phyloP scores from a whole-genome alignment of 192 early-diverging fungal species.

The Coemansia sp. region DNA sequence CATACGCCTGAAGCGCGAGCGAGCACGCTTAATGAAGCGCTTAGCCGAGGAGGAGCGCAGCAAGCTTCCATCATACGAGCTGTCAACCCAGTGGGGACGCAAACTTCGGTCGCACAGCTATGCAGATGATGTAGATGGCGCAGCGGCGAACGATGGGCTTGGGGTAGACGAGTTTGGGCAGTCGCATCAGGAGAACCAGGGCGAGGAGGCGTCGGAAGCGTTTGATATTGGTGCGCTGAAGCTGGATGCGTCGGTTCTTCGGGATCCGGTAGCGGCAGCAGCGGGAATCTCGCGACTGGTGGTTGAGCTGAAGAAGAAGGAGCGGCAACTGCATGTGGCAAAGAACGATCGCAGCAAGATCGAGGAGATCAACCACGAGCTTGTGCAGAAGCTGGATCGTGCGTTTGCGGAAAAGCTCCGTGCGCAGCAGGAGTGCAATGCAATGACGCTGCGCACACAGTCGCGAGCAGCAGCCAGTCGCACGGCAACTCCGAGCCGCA shows the following conservation, averaged over 20 bases:
- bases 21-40: constrained; percentile 40
- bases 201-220: constrained; percentile 1
- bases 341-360: constrained; percentile 22
- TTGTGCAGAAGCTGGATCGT: constrained; percentile 34
- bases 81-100: constrained; percentile 39
- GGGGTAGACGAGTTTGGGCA: background rate
- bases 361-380: constrained; percentile 32
- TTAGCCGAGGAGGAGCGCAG: constrained; percentile 33
- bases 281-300: constrained; percentile 26
- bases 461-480: constrained; percentile 18
- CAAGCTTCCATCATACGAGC: constrained; percentile 46
- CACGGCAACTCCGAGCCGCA: constrained; percentile 27
- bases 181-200: background rate
- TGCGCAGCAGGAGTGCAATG: constrained; percentile 26
- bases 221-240: background rate
- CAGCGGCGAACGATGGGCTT: background rate
- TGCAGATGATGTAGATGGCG: constrained; percentile 13
- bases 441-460: constrained; percentile 18
- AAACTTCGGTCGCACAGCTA: constrained; percentile 38
- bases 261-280: constrained; percentile 11
- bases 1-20: constrained; percentile 25
- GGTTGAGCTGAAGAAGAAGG: constrained; percentile 15
- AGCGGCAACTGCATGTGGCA: constrained; percentile 9
- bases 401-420: constrained; percentile 23
- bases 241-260: constrained; percentile 13